Conservation (phyloP, 2,329 filamentous ascomycete species). For the Cytospora mali region DNA sequence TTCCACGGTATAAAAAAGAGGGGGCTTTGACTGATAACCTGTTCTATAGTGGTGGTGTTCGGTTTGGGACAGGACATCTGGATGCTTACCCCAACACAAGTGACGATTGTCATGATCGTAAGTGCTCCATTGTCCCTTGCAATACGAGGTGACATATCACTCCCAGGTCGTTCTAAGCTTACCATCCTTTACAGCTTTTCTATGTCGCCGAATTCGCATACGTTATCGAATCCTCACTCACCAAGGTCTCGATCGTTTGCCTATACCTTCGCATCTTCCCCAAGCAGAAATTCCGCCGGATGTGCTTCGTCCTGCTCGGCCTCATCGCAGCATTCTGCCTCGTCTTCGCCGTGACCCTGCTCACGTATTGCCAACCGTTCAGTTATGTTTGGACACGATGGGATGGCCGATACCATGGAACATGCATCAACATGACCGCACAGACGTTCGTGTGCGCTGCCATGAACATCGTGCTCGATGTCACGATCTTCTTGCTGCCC, state of each 20-base stretch:
- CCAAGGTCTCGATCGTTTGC: constrained; percentile 37
- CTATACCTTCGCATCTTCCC: constrained; percentile 38
- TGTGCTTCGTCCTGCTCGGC: constrained; percentile 24
- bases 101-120: constrained; percentile 30
- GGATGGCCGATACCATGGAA: constrained; percentile 29
- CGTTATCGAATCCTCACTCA: constrained; percentile 34
- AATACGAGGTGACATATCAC: not conserved
- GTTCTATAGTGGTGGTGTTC: constrained; percentile 30
- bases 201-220: constrained; percentile 41
- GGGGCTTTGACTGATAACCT: not conserved
- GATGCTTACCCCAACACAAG: constrained; percentile 28
- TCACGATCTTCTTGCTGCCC: constrained; percentile 40
- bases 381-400: constrained; percentile 30
- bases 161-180: not conserved
- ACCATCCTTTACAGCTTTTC: constrained; percentile 33
- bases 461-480: constrained; percentile 41
- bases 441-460: constrained; percentile 37
- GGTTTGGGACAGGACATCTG: constrained; percentile 31
- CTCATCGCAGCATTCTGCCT: constrained; percentile 29
- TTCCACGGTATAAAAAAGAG: not conserved
- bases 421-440: constrained; percentile 39
- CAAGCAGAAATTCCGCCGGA: constrained; percentile 34
- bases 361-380: constrained; percentile 31
- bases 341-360: constrained; percentile 29
- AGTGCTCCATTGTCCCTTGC: not conserved